Evolutionary conservation across 495 filamentous ascomycete genomes (phyloP).

Genomic region (Daldinia grandis): DNA sequence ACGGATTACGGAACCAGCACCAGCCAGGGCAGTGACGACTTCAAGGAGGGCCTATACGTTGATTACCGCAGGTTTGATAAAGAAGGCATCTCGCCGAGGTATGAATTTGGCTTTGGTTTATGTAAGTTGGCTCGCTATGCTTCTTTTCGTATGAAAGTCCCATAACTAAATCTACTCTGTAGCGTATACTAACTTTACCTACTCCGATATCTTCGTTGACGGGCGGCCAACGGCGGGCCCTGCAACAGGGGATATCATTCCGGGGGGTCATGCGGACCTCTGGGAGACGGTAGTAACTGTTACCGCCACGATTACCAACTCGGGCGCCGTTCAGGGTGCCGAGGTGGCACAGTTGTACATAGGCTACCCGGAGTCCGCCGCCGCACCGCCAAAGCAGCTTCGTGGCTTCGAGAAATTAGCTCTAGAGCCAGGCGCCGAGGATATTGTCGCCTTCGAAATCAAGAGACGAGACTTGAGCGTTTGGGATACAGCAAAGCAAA

Average conservation of each 20-base stretch:
- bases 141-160: background rate
- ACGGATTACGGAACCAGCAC: slow-evolving; percentile 78
- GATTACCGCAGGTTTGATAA: slow-evolving; percentile 91
- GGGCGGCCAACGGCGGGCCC: slow-evolving; percentile 58
- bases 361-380: slow-evolving; percentile 54
- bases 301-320: slow-evolving; percentile 70
- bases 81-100: slow-evolving; percentile 63
- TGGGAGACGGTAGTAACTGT: slow-evolving; percentile 68
- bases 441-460: slow-evolving; percentile 59
- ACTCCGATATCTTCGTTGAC: slow-evolving; percentile 55
- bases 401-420: slow-evolving; percentile 66
- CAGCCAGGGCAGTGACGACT: slow-evolving; percentile 68
- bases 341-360: slow-evolving; percentile 77
- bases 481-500: slow-evolving; percentile 60
- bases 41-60: slow-evolving; percentile 77
- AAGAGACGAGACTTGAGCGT: slow-evolving; percentile 63
- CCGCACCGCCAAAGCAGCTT: slow-evolving; percentile 63
- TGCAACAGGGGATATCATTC: slow-evolving; percentile 64
- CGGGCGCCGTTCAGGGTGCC: slow-evolving; percentile 71
- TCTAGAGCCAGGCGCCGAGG: slow-evolving; percentile 54
- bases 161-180: slow-evolving; percentile 12
- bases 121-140: slow-evolving; percentile 56
- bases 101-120: slow-evolving; percentile 68
- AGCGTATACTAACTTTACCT: slow-evolving; percentile 70
- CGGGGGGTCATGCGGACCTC: slow-evolving; percentile 72